These are phyloP conservation scores for Pinus taeda DNA, from an alignment of 75 land plant species.

Conservation along the genomic window DNA sequence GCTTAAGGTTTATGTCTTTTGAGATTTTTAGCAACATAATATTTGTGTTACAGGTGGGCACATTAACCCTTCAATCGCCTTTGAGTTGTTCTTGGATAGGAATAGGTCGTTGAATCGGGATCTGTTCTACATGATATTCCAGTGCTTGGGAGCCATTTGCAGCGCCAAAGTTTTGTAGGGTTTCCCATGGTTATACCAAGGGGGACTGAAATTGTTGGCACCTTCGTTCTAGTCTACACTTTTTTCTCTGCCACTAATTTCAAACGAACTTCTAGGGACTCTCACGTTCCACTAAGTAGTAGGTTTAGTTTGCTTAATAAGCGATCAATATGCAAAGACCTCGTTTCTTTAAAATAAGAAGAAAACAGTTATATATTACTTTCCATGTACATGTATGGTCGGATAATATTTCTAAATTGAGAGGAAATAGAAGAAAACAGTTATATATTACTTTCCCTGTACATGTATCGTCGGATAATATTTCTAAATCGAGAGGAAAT, in stretches of 20 bases:
- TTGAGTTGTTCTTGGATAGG: slow-evolving; percentile 34
- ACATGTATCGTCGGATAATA: too few relatives aligned
- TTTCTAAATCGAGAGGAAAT: too few relatives aligned
- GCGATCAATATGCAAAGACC: too few relatives aligned
- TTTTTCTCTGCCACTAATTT: slow-evolving; percentile 51
- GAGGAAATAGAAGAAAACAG: too few relatives aligned
- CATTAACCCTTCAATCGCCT: slow-evolving; percentile 43
- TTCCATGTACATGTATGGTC: too few relatives aligned
- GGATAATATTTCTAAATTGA: too few relatives aligned
- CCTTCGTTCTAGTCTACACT: slow-evolving; percentile 25
- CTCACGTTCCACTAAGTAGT: slow-evolving; percentile 28
- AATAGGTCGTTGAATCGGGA: slow-evolving; percentile 34
- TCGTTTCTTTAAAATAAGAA: too few relatives aligned
- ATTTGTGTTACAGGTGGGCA: slow-evolving; percentile 14
- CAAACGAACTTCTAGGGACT: slow-evolving; percentile 40
- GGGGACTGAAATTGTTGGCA: slow-evolving; percentile 23
- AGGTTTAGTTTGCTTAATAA: too few relatives aligned
- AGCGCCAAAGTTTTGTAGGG: slow-evolving; percentile 44
- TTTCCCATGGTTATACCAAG: slow-evolving; percentile 41
- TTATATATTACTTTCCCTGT: too few relatives aligned
- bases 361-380: too few relatives aligned
- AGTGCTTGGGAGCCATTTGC: slow-evolving; percentile 39
- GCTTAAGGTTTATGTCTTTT: too few relatives aligned
- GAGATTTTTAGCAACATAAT: too few relatives aligned
- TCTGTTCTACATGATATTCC: slow-evolving; percentile 27